These are phyloP conservation scores for Kodamaea sagamina DNA, from an alignment of 805 yeast species.

Conservation along the genomic window DNA sequence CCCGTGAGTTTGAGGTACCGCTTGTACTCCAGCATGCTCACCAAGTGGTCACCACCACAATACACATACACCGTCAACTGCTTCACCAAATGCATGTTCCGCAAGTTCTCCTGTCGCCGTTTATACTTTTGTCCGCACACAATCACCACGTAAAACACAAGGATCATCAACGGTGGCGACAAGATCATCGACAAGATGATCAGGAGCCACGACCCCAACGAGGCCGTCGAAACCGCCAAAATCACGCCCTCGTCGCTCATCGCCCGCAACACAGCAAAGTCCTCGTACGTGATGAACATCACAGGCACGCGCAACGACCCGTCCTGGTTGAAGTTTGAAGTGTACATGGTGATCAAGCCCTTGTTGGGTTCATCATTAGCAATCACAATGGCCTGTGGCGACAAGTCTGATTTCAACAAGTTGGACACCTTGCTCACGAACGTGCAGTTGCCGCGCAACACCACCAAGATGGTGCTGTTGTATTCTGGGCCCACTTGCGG, in stretches of 20 bases:
- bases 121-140: conserved; percentile 31
- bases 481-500: conserved; percentile 17
- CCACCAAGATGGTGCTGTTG: conserved; percentile 29
- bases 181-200: conserved; percentile 43
- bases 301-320: conserved; percentile 46
- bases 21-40: conserved; percentile 26
- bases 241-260: conserved; percentile 11
- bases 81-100: conserved; percentile 35
- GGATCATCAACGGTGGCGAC: conserved; percentile 43
- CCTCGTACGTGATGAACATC: conserved; percentile 51
- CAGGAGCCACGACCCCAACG: conserved; percentile 40
- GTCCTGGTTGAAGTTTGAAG: conserved; percentile 45
- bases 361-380: conserved; percentile 52
- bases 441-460: conserved; percentile 34
- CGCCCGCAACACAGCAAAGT: conserved; percentile 27
- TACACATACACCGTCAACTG: conserved; percentile 41
- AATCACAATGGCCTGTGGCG: conserved; percentile 53
- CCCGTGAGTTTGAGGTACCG: conserved; percentile 35
- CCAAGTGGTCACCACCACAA: conserved; percentile 30
- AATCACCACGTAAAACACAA: conserved; percentile 35
- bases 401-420: conserved; percentile 34
- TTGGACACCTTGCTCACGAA: conserved; percentile 53
- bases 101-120: conserved; percentile 26
- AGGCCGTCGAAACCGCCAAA: conserved; percentile 32
- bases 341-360: conserved; percentile 57